Evolutionary conservation across 73 alveolate species (phyloP).

Genomic region (Symbiodinium natans): DNA sequence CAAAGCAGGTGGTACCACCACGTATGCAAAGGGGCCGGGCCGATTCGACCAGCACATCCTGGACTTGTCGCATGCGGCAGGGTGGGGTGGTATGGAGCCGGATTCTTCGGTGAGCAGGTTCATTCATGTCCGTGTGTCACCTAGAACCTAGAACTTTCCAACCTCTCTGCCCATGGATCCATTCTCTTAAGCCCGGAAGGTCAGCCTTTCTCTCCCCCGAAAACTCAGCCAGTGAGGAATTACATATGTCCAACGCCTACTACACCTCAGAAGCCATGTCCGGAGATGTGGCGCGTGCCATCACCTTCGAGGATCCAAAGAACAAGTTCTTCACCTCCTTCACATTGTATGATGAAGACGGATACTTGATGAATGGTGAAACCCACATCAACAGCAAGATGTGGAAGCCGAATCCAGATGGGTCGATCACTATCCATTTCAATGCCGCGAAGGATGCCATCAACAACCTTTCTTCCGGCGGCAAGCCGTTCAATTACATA

Average conservation of each 20-base stretch:
- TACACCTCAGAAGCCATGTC: neutral
- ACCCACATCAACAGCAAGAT: neutral
- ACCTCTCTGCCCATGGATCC: too few relatives aligned
- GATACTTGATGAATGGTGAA: neutral
- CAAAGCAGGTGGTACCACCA: neutral
- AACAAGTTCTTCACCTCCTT: neutral
- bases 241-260: neutral
- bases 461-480: neutral
- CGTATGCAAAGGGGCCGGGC: neutral
- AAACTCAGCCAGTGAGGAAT: too few relatives aligned
- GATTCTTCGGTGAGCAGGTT: too few relatives aligned
- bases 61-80: neutral
- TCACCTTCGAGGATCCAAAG: neutral
- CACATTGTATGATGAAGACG: neutral
- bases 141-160: too few relatives aligned
- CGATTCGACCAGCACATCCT: neutral
- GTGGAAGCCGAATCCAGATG: neutral
- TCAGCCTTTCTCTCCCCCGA: too few relatives aligned
- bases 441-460: neutral
- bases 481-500: neutral
- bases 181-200: too few relatives aligned
- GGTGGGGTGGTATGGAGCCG: neutral
- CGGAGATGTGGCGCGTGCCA: neutral
- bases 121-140: too few relatives aligned
- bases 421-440: neutral